Evolutionary conservation across 139 green algal species (phyloP), one percentile per base, ranked within the genome.

Genomic region (Coelastrella sp.): DNA sequence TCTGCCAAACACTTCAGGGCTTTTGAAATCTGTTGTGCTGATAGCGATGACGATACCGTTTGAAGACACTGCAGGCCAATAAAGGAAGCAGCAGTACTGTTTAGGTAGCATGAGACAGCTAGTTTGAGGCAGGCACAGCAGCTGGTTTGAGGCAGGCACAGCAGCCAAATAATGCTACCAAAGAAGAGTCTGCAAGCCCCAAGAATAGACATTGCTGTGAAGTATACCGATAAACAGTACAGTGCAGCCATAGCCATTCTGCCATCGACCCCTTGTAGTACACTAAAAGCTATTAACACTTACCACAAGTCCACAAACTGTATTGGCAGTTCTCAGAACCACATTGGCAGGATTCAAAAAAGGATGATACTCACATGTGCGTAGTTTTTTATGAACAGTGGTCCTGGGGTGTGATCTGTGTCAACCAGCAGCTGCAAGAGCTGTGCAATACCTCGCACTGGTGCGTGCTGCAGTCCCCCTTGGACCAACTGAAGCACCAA

Each of bases 401-500:
- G 81, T 20, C 81, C 81, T 10, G 81, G 81, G 60, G 74, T 74
- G 60, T 87, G 81, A 19, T 87, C 57, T 20, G 60, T 87, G n/a
- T 60, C 81, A 0, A 61, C 81, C n/a, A 87, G 81, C 59, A 87
- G 57, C 57, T 61, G 9, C 60, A 87, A 59, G 59, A 87, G 81
- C 59, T 74, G n/a, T n/a, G 81, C 59, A 11, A 87, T 25, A 15
- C 81, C 61, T 7, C 24, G n/a, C 25, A 87, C 82, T 15, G 63
- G 27, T 7, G 63, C 82, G 25, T 87, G 82, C 82, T 78, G 82
- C 27, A 78, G 63, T 3, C 65, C 63, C 14, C 82, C 82, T 65
- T 78, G 65, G 27, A 87, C 65, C 63, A 87, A 25, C 63, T 78
- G 65, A 61, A 87, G 82, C 25, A 87, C 82, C 82, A 87, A 25